phyloP scores from a whole-genome alignment of 2,329 filamentous ascomycete genomes.

The Botryotinia globosa region DNA sequence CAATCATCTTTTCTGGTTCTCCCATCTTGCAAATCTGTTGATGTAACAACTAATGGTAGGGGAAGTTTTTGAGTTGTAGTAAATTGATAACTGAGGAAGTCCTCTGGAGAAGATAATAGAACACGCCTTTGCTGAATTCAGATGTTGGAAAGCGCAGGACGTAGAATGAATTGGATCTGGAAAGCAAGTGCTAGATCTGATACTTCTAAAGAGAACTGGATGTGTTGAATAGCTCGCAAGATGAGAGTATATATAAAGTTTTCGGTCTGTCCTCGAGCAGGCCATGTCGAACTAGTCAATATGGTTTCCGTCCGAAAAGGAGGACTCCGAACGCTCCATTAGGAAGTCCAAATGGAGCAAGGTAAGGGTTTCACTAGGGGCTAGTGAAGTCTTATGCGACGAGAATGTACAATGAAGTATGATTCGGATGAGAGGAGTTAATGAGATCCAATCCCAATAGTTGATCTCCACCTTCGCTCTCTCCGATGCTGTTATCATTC shows the following conservation, averaged over 20 bases:
- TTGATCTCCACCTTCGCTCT: slow-evolving; percentile 1
- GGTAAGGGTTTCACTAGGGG: background rate
- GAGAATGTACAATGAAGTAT: background rate
- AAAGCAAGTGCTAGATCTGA: background rate
- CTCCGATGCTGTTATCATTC: slow-evolving; percentile 1
- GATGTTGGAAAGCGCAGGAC: background rate
- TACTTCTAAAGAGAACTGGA: background rate
- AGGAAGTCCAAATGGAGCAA: background rate
- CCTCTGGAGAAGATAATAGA: too few species aligned
- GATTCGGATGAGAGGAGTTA: background rate
- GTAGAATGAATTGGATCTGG: background rate
- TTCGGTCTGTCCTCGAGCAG: background rate
- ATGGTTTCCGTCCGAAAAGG: background rate
- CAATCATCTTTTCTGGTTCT: background rate
- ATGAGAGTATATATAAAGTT: slow-evolving; percentile 6
- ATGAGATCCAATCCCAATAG: background rate
- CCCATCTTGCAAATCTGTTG: background rate
- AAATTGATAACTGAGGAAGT: background rate
- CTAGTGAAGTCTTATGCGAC: background rate
- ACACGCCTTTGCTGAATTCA: background rate
- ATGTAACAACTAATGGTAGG: background rate
- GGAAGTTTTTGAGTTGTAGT: background rate
- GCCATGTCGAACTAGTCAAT: background rate
- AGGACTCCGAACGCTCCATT: slow-evolving; percentile 6
- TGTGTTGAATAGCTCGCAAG: background rate